Base-by-base conservation (phyloP, 176 grass and related monocot species). In the Chrysopogon serrulatus region DNA sequence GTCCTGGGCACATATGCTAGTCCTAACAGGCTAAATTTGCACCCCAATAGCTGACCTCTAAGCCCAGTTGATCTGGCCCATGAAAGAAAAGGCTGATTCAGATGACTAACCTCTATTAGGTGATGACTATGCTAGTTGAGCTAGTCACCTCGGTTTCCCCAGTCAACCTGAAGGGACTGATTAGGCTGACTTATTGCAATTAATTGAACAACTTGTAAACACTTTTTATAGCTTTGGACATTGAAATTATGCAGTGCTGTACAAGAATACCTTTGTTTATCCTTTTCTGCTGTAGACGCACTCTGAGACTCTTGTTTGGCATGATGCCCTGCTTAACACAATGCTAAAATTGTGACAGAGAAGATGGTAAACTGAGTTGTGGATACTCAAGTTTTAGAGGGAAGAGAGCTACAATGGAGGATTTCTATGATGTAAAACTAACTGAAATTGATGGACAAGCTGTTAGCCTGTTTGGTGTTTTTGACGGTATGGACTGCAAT, bases 371-470 rank as follows among this genome's bases (percentile, higher is more conserved):
- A 84, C 85, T 98, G 68, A 95, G 88, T 80, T 98, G 86, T 63
- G 96, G 96, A 59, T 95, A 93, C 84, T 89, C 92, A 27, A 99
- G 96, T 82, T 99, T 95, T 88, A 90, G 82, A 87, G 96, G 93
- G 85, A 90, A 83, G 71, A 89, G 93, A 80, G 77, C 91, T 71
- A 95, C 84, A 48, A 98, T 96, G 96, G 93, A 98, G 65, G 93
- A 98, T 87, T 98, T 90, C 69, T 98, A 87, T 85, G 96, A 98
- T 82, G 83, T 94, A 63, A 92, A 96, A 80, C 77, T 91, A 83
- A 88, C 87, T 75, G 91, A 90, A 84, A 92, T 98, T 18, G 68
- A 94, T 64, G 93, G 87, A 10, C 85, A 90, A 54, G 48, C 87
- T 88, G 89, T 98, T 85, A 95, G 87, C 81, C 87, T 98, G 23